Conservation (phyloP, 495 filamentous ascomycete species). For the Penicillium angulare region DNA sequence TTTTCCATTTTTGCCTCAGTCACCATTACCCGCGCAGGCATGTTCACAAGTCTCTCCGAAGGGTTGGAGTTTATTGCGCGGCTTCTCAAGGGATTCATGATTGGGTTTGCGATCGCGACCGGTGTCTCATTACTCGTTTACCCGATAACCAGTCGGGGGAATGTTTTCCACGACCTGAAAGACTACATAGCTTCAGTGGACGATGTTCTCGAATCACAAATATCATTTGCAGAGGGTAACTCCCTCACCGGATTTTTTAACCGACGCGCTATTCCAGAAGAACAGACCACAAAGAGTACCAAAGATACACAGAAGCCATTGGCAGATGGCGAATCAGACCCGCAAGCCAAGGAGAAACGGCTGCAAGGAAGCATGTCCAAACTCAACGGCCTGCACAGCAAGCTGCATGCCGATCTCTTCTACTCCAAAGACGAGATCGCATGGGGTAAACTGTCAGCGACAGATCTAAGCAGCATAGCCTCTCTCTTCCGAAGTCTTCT, state of each 20-base stretch:
- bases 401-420: constrained; percentile 62
- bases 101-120: constrained; percentile 63
- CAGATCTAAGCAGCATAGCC: constrained; percentile 59
- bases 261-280: constrained; percentile 18
- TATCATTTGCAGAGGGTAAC: constrained; percentile 51
- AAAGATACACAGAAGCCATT: constrained; percentile 18
- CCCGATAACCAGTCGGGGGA: constrained; percentile 59
- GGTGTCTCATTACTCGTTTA: constrained; percentile 63
- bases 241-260: constrained; percentile 20
- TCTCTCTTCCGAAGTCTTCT: constrained; percentile 55
- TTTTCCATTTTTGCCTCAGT: constrained; percentile 67
- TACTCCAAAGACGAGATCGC: constrained; percentile 73
- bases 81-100: constrained; percentile 61
- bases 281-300: constrained; percentile 19
- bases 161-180: constrained; percentile 56
- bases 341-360: constrained; percentile 31
- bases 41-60: constrained; percentile 48
- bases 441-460: constrained; percentile 62
- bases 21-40: constrained; percentile 45
- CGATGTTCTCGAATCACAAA: constrained; percentile 53
- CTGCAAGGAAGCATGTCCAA: constrained; percentile 48
- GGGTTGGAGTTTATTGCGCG: constrained; percentile 51
- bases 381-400: constrained; percentile 59
- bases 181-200: constrained; percentile 51
- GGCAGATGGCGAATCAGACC: constrained; percentile 45